phyloP scores from a whole-genome alignment of 2,329 filamentous ascomycete species.

The Penicillium sp. region DNA sequence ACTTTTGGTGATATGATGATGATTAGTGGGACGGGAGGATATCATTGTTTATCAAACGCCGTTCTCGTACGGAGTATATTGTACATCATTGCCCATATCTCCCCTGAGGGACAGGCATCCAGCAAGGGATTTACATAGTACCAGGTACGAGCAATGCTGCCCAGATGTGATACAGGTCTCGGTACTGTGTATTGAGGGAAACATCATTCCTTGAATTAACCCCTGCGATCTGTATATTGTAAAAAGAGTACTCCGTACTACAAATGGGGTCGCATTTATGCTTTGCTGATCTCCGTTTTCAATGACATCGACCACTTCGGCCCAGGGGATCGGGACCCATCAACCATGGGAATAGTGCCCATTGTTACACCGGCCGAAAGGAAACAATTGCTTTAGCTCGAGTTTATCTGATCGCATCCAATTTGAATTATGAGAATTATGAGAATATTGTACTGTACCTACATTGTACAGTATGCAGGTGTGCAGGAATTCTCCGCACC shows the following conservation, averaged over 20 bases:
- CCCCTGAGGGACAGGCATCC: background rate
- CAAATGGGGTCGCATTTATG: background rate
- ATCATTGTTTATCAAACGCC: background rate
- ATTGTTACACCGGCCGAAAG: constrained; percentile 18
- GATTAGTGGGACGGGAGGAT: background rate
- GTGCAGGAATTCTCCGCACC: constrained; percentile 23
- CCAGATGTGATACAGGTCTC: constrained; percentile 11
- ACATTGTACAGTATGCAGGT: constrained; percentile 10
- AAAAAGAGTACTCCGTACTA: background rate
- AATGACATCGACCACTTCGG: constrained; percentile 24
- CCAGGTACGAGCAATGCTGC: constrained; percentile 15
- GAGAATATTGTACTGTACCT: background rate
- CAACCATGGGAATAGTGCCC: constrained; percentile 19
- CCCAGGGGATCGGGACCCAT: background rate
- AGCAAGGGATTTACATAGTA: constrained; percentile 17
- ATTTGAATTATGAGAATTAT: background rate
- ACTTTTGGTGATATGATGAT: constrained; percentile 6
- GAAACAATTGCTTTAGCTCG: background rate
- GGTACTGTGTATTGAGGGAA: background rate
- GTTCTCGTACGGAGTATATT: background rate
- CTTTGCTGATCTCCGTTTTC: constrained; percentile 5
- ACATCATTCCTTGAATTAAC: constrained; percentile 19
- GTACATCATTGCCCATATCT: background rate
- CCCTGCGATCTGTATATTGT: background rate
- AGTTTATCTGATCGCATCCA: constrained; percentile 15